Evolutionary conservation across 2,329 filamentous ascomycete genomes (phyloP), one percentile per base, ranked within the genome.

Genomic region (Penicillium sp.): DNA sequence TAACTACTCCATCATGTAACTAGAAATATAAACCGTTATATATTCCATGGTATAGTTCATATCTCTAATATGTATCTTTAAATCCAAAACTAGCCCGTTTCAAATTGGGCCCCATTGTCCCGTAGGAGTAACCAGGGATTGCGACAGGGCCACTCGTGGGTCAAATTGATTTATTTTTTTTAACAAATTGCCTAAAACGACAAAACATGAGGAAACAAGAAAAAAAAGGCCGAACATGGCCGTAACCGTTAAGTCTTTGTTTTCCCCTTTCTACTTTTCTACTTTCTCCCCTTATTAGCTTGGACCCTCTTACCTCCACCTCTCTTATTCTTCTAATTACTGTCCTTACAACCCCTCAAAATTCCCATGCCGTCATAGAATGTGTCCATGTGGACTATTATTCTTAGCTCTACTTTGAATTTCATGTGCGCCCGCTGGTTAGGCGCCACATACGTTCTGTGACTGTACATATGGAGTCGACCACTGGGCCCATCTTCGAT

Each of bases 291-390:
- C 21, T 31, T 7, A 13, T 36, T 58, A 25, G 56, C 52, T 58
- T 58, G 41, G 56, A 41, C 56, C 55, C 44, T 43, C 45, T 36
- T 29, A 53, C 44, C 43, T 40, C 43, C 45, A 21, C 36, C 23
- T 41, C n/a, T 11, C 21, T 44, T 33, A 33, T 33, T 33, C 11
- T 33, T 33, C 31, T 33, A 33, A 16, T n/a, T 43, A 21, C 50
- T 53, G 50, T 53, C 49, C 7, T 47, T 54, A 54, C 51, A 43
- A 46, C 43, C 47, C 53, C 56, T 52, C 43, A 60, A 23, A 29
- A 23, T 38, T n/a, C 33, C 38, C 15, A 73, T 72, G 71, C 65
- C 63, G 68, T 63, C 67, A 62, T 60, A 63, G 62, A 68, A 60
- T 61, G 39, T 54, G 31, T 60, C 51, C 50, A 52, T 63, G 69